Percentiles rank a stretch among this genome's conserved stretches.
Evolutionary conservation across 352 stramenopile species (phyloP).

Genomic region (Phytophthora fragariae): DNA sequence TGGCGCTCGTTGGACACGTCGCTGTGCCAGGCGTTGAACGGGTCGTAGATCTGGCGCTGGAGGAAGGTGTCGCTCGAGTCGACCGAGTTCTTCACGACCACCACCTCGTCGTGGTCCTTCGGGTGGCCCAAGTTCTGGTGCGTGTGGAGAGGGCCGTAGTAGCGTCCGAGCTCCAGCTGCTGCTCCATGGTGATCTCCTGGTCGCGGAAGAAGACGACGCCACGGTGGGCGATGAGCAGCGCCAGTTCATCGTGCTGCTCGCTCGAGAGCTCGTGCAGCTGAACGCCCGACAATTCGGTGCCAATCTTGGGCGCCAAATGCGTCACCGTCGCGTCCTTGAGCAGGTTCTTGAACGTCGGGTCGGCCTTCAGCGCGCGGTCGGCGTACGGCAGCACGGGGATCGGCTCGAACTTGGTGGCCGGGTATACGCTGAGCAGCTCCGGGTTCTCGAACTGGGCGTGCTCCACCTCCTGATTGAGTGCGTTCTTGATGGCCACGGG

Average conservation of each 20-base stretch:
- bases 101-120: not conserved
- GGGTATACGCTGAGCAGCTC: constrained; percentile 5
- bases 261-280: not conserved
- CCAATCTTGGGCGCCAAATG: constrained; percentile 3
- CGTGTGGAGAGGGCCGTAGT: not conserved
- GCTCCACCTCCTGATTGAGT: not conserved
- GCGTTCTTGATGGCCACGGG: constrained; percentile 3
- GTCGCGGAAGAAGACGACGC: constrained; percentile 1
- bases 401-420: constrained; percentile 1
- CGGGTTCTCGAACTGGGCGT: constrained; percentile 3
- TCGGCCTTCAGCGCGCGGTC: not conserved
- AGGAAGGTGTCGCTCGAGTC: not conserved
- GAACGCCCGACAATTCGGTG: constrained; percentile 1
- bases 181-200: constrained; percentile 5
- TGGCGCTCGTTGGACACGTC: constrained; percentile 10
- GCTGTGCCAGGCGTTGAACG: constrained; percentile 4
- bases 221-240: constrained; percentile 1
- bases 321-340: constrained; percentile 3
- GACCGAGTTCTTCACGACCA: constrained; percentile 5
- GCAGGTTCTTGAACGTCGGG: constrained; percentile 7
- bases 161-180: constrained; percentile 2
- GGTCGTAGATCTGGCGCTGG: constrained; percentile 4
- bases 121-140: constrained; percentile 7
- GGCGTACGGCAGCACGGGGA: not conserved
- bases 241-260: constrained; percentile 1